phyloP scores from a whole-genome alignment of 768 basidiomycete genomes.

The Suillus weaverae region DNA sequence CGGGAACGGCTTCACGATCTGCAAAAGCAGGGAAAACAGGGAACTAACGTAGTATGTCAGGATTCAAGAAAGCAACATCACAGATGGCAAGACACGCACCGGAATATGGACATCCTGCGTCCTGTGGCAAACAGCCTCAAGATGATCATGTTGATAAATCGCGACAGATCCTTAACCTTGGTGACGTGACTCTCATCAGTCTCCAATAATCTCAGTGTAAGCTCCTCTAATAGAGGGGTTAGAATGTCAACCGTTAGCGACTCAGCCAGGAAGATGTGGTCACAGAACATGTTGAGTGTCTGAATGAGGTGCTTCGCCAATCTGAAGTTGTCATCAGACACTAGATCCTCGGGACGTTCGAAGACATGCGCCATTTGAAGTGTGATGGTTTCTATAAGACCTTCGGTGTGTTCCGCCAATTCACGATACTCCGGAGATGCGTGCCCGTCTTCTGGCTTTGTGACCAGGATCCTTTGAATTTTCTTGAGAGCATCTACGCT shows the following conservation, averaged over 20 bases:
- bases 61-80: conserved; percentile 12
- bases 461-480: conserved; percentile 82
- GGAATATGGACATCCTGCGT: conserved; percentile 86
- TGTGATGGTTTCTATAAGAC: conserved; percentile 86
- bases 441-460: conserved; percentile 72
- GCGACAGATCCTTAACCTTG: conserved; percentile 89
- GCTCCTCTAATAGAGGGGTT: conserved; percentile 84
- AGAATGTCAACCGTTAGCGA: conserved; percentile 83
- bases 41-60: conserved; percentile 30
- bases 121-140: conserved; percentile 90
- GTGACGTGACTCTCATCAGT: conserved; percentile 85
- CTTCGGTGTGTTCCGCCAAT: conserved; percentile 76
- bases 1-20: conserved; percentile 84
- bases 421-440: conserved; percentile 72
- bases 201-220: conserved; percentile 88
- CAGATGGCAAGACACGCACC: conserved; percentile 47
- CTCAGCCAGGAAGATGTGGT: conserved; percentile 84
- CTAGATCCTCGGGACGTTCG: conserved; percentile 72
- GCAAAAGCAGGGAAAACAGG: conserved; percentile 78
- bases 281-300: conserved; percentile 92
- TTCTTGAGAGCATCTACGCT: conserved; percentile 95
- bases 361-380: conserved; percentile 92
- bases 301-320: conserved; percentile 97
- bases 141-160: conserved; percentile 99
- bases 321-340: conserved; percentile 80